Base-by-base conservation (phyloP, 1,284 basidiomycete genomes). In the Leccinum griseonigrum region DNA sequence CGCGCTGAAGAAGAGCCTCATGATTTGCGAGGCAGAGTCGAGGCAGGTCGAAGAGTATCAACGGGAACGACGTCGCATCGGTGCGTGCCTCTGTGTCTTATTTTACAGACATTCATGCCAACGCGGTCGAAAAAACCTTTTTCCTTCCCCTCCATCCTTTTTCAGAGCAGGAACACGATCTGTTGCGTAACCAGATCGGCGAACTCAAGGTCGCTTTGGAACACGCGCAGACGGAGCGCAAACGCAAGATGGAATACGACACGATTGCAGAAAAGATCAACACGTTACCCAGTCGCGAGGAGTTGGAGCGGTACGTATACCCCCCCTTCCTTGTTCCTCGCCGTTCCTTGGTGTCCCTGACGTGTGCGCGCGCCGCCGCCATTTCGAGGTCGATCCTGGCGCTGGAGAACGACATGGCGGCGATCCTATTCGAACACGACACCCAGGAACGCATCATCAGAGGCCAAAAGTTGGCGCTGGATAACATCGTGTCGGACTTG, bases 171-270 rank as follows among this genome's bases (percentile, higher is more conserved):
- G 89, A 93, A 68, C 88, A 90, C 67, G 84, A 78, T 18, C 82
- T 79, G 16, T 75, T 91, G 54, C 81, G 81, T 64, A 79, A 76
- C 11, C 89, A 93, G 68, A 92, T 94, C 62, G 84, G 87, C 67
- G 85, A 90, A 64, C 80, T 94, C 64, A 92, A 92, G 74, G 78
- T 81, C 16, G 81, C 84, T 3, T 74, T 94, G 59, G 90, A 92
- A 67, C 85, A 91, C 64, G 91, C 89, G 6, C 91, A 93, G 69
- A 77, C 88, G 68, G 78, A 86, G 60, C 83, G 91, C 52, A 80
- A 80, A 63, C 82, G 86, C 61, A 94, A 91, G 77, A 90, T 92
- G 67, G 91, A 94, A 69, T 94, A 94, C 70, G 91, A 94, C 75
- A 77, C 83, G 54, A 83, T 94, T 54, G 83, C 91, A 3, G 91